phyloP scores from a whole-genome alignment of 1,139 yeast species.

The Kazachstania sp. region DNA sequence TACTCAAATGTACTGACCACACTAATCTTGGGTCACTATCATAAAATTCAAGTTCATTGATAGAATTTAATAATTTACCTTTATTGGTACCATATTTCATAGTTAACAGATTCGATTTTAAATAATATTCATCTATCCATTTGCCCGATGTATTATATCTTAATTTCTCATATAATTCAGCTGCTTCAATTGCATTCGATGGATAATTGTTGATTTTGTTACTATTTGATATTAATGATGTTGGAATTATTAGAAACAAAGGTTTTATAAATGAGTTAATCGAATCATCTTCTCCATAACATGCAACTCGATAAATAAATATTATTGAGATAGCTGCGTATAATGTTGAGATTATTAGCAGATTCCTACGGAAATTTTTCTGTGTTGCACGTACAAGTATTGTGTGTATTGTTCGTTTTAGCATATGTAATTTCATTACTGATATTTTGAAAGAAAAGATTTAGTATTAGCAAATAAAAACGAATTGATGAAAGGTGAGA shows the following conservation, averaged over 20 bases:
- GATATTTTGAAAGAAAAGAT: not conserved
- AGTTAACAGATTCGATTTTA: constrained; percentile 16
- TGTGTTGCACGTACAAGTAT: not conserved
- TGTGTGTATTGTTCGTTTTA: constrained; percentile 10
- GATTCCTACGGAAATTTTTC: not conserved
- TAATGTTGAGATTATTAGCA: not conserved
- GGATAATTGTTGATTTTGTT: not conserved
- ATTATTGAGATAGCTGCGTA: not conserved
- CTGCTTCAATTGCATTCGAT: constrained; percentile 4
- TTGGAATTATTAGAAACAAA: not conserved
- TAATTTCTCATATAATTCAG: constrained; percentile 15
- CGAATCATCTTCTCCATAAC: not conserved
- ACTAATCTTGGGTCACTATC: constrained; percentile 23
- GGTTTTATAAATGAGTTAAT: not conserved
- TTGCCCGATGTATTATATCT: constrained; percentile 12
- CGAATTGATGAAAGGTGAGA: not conserved
- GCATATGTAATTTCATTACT: not conserved
- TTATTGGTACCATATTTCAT: constrained; percentile 11
- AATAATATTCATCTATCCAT: constrained; percentile 18
- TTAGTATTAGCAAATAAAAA: not conserved
- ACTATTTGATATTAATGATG: not conserved
- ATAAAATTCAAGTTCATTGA: constrained; percentile 17
- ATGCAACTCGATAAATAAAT: not conserved
- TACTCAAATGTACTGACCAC: constrained; percentile 18
- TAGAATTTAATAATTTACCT: constrained; percentile 9